These are phyloP conservation scores for Citrus hindsii DNA, from an alignment of 345 rosid species.

Conservation along the genomic window DNA sequence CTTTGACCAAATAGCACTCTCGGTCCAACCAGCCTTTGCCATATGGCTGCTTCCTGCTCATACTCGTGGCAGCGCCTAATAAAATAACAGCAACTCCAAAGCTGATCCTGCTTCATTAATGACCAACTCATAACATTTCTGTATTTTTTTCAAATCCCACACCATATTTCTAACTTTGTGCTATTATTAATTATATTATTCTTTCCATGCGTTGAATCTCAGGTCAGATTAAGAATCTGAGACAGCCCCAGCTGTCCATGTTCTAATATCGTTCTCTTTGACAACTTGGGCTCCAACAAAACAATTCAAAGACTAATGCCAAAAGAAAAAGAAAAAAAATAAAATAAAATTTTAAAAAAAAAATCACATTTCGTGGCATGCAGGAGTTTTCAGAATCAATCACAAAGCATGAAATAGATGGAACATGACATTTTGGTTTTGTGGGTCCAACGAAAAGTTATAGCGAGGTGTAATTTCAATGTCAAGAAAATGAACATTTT, in stretches of 20 bases:
- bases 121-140: not conserved
- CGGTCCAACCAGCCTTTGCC: conserved; percentile 73
- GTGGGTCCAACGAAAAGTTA: not conserved
- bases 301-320: not conserved
- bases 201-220: conserved; percentile 14
- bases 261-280: not conserved
- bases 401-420: not conserved
- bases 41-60: conserved; percentile 64
- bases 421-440: not conserved
- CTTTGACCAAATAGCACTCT: conserved; percentile 66
- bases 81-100: conserved; percentile 49
- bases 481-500: not conserved
- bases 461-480: not conserved
- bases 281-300: not conserved
- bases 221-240: not conserved
- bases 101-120: conserved; percentile 44
- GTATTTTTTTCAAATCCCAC: not conserved
- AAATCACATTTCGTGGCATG: too few species aligned
- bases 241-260: conserved; percentile 22
- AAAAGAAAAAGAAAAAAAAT: not conserved
- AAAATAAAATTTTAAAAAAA: too few species aligned
- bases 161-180: not conserved
- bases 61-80: conserved; percentile 55
- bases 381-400: not conserved
- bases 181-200: not conserved